phyloP scores from a whole-genome alignment of 2,329 filamentous ascomycete species.

The Lecanoromycetidae sp. region DNA sequence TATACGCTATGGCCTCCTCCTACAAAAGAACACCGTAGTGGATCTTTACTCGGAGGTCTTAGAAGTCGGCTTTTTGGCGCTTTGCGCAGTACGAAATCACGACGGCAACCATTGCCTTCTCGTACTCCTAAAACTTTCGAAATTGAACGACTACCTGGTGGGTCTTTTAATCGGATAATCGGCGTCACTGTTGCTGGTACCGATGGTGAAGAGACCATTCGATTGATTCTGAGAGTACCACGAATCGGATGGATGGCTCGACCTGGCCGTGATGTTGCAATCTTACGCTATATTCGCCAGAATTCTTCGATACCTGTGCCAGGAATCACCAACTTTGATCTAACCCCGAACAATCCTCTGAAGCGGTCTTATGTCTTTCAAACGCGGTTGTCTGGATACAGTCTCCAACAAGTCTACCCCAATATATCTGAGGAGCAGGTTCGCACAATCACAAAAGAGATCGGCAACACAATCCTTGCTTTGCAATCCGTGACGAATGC shows the following conservation, averaged over 20 bases:
- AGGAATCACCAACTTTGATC: constrained; percentile 7
- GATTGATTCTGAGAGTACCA: constrained; percentile 5
- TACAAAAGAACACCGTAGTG: neutral
- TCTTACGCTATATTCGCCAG: constrained; percentile 6
- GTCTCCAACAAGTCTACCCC: neutral
- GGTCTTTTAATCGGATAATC: constrained; percentile 7
- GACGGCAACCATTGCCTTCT: neutral
- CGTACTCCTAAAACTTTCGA: neutral
- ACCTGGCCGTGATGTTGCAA: constrained; percentile 7
- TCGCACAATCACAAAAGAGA: neutral
- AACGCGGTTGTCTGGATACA: constrained; percentile 4
- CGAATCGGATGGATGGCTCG: neutral
- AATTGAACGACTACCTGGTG: constrained; percentile 10
- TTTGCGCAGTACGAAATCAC: neutral
- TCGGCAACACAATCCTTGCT: neutral
- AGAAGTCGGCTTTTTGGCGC: neutral
- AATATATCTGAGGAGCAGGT: constrained; percentile 1
- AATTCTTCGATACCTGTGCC: constrained; percentile 6
- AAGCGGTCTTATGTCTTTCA: constrained; percentile 8
- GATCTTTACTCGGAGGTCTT: neutral
- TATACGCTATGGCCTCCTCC: constrained; percentile 1
- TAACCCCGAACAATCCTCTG: constrained; percentile 6
- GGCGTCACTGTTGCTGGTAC: neutral
- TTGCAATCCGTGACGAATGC: neutral
- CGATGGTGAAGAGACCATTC: neutral